phyloP scores from a whole-genome alignment of 805 yeast genomes.

The Tetrapisispora nanseiensis region DNA sequence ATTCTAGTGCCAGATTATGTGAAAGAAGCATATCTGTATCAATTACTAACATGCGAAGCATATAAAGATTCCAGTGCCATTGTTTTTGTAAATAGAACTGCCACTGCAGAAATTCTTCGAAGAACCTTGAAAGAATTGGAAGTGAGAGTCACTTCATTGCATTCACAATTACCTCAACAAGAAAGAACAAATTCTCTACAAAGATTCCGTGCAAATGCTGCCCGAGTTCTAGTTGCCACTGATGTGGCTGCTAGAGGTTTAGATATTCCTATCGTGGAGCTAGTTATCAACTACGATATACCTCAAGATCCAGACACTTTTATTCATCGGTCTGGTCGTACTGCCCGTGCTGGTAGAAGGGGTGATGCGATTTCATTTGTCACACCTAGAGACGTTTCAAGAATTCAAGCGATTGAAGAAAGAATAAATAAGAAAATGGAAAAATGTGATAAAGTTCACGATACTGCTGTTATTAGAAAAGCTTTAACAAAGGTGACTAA shows the following conservation, averaged over 20 bases:
- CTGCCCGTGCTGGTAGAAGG: conserved; percentile 91
- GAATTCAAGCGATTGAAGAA: conserved; percentile 79
- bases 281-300: conserved; percentile 84
- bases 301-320: conserved; percentile 96
- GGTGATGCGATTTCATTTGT: conserved; percentile 81
- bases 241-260: conserved; percentile 97
- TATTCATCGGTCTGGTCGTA: conserved; percentile 95
- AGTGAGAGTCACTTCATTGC: conserved; percentile 78
- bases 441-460: conserved; percentile 61
- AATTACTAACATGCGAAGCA: conserved; percentile 51
- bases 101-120: conserved; percentile 79
- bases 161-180: conserved; percentile 87
- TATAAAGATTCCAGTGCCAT: conserved; percentile 63
- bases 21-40: conserved; percentile 78
- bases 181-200: conserved; percentile 89
- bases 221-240: conserved; percentile 85
- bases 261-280: conserved; percentile 86
- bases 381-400: conserved; percentile 72
- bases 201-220: conserved; percentile 89
- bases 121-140: conserved; percentile 66
- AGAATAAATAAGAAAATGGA: conserved; percentile 73
- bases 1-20: conserved; percentile 78
- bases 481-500: conserved; percentile 60
- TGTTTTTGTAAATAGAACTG: conserved; percentile 84
- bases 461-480: conserved; percentile 64